phyloP scores from a whole-genome alignment of 2,329 filamentous ascomycete genomes.

The Huntiella omanensis region DNA sequence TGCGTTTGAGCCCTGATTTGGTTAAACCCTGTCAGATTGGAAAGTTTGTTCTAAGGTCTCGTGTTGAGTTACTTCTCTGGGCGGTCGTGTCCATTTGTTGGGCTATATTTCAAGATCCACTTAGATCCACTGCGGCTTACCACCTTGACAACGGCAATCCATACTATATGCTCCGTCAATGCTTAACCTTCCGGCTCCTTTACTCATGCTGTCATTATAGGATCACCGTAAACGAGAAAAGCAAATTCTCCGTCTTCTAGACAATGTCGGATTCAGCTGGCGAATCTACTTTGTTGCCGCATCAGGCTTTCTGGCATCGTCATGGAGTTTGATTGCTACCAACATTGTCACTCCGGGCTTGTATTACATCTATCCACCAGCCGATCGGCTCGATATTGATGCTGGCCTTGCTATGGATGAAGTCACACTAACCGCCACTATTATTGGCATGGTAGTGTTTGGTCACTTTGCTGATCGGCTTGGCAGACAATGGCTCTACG shows the following conservation, averaged over 20 bases:
- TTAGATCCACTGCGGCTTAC: too few relatives aligned
- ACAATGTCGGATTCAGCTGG: conserved; percentile 15
- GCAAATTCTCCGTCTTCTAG: conserved; percentile 12
- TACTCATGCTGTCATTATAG: background rate
- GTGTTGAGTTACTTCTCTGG: too few relatives aligned
- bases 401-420: conserved; percentile 13
- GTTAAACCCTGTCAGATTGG: too few relatives aligned
- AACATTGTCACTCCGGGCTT: conserved; percentile 16
- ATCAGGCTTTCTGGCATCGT: conserved; percentile 17
- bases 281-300: conserved; percentile 15
- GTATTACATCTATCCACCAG: conserved; percentile 15
- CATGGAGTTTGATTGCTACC: conserved; percentile 16
- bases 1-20: too few relatives aligned
- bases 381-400: conserved; percentile 6
- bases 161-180: too few relatives aligned
- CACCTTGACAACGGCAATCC: too few relatives aligned
- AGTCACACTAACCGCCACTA: conserved; percentile 14
- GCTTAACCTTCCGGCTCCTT: too few relatives aligned
- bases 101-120: too few relatives aligned
- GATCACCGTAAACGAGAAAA: conserved; percentile 6
- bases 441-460: conserved; percentile 15
- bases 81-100: too few relatives aligned
- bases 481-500: conserved; percentile 15
- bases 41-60: too few relatives aligned
- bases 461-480: conserved; percentile 15